A percentile compares a stretch with the other conserved stretches of the same genome.
These are phyloP conservation scores for Hebeloma cylindrosporum DNA, from an alignment of 768 basidiomycete genomes.

Conservation along the genomic window DNA sequence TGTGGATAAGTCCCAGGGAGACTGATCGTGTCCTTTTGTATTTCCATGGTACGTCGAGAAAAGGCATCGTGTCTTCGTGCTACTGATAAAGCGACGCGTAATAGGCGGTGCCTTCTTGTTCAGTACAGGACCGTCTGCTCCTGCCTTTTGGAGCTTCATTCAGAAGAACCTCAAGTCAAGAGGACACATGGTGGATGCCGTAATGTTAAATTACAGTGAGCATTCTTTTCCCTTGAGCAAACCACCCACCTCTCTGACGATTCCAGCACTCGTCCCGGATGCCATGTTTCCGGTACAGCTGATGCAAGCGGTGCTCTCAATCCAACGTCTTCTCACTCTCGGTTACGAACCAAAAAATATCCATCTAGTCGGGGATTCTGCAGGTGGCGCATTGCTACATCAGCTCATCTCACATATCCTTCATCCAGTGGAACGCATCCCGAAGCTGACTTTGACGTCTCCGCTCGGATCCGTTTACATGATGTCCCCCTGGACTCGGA, in stretches of 20 bases:
- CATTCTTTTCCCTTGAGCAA: not conserved
- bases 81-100: too few relatives aligned
- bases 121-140: slow-evolving; percentile 10
- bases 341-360: slow-evolving; percentile 29
- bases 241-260: not conserved
- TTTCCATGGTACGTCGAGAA: slow-evolving; percentile 17
- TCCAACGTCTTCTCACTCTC: slow-evolving; percentile 27
- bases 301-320: slow-evolving; percentile 26
- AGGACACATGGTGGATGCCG: slow-evolving; percentile 3
- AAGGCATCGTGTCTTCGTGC: too few relatives aligned
- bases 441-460: slow-evolving; percentile 15
- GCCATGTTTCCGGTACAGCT: slow-evolving; percentile 32
- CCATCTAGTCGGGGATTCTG: slow-evolving; percentile 35
- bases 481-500: slow-evolving; percentile 31
- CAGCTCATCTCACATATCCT: slow-evolving; percentile 33
- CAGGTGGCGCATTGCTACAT: slow-evolving; percentile 32
- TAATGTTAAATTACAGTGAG: slow-evolving; percentile 16
- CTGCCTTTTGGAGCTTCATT: slow-evolving; percentile 14
- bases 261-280: slow-evolving; percentile 24
- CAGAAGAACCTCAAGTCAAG: slow-evolving; percentile 1
- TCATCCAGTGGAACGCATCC: slow-evolving; percentile 24
- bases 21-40: slow-evolving; percentile 17
- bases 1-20: slow-evolving; percentile 18
- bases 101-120: slow-evolving; percentile 17
- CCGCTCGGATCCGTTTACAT: slow-evolving; percentile 28